Conservation (phyloP, 768 basidiomycete species). For the Podaxis pistillaris region DNA sequence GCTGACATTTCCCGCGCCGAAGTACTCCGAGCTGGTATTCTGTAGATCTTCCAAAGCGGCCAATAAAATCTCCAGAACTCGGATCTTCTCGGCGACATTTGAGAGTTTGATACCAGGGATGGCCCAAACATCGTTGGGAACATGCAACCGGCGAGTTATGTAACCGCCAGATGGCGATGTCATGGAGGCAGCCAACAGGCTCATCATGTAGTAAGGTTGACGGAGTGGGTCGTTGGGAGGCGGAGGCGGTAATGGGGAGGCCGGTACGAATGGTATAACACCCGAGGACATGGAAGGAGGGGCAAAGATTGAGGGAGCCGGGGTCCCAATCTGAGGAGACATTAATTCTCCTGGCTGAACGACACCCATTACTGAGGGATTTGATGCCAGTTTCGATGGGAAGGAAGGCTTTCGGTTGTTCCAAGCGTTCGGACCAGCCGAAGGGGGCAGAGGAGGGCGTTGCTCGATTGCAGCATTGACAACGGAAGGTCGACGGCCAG, state of each 20-base stretch:
- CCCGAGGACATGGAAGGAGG: slow-evolving; percentile 31
- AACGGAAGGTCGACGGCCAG: slow-evolving; percentile 66
- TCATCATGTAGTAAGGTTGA: slow-evolving; percentile 92
- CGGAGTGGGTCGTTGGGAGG: slow-evolving; percentile 72
- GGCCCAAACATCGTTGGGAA: slow-evolving; percentile 89
- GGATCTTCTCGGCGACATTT: slow-evolving; percentile 82
- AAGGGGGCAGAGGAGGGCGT: slow-evolving; percentile 50
- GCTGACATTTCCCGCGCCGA: slow-evolving; percentile 77
- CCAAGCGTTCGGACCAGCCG: slow-evolving; percentile 29
- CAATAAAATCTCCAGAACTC: slow-evolving; percentile 77
- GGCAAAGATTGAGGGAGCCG: slow-evolving; percentile 14
- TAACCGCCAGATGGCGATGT: slow-evolving; percentile 80
- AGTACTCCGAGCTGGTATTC: slow-evolving; percentile 65
- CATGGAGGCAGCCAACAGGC: slow-evolving; percentile 76
- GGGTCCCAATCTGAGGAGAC: slow-evolving; percentile 33
- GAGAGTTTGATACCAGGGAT: slow-evolving; percentile 84
- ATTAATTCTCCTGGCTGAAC: slow-evolving; percentile 19
- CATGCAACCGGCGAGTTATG: slow-evolving; percentile 80
- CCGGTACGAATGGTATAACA: slow-evolving; percentile 57
- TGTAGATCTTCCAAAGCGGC: slow-evolving; percentile 80
- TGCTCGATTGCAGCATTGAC: slow-evolving; percentile 41
- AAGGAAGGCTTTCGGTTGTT: slow-evolving; percentile 56
- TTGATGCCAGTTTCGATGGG: slow-evolving; percentile 52
- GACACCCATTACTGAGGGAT: slow-evolving; percentile 26
- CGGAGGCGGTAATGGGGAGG: slow-evolving; percentile 72